A percentile compares a stretch with the other conserved stretches of the same genome.
Conservation (phyloP, 2,329 filamentous ascomycete species). For the Paecilomyces variotii region DNA sequence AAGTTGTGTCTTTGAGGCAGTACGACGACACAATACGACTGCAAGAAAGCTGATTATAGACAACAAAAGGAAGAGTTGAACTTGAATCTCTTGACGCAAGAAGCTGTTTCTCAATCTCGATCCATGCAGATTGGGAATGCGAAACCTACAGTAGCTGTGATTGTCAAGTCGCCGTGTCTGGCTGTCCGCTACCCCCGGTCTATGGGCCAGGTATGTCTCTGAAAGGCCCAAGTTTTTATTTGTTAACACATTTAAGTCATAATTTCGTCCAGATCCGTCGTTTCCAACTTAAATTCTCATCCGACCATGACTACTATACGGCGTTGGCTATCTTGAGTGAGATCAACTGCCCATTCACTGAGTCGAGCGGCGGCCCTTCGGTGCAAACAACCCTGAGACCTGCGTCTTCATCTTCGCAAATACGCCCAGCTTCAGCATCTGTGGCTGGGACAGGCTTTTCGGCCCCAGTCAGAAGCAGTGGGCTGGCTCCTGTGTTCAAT, state of each 20-base stretch:
- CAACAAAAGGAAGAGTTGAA: constrained; percentile 34
- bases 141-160: constrained; percentile 29
- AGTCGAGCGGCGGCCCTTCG: constrained; percentile 22
- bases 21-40: background rate
- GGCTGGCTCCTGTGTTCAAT: background rate
- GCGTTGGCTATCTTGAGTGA: constrained; percentile 33
- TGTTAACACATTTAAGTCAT: background rate
- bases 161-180: constrained; percentile 38
- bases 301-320: constrained; percentile 32
- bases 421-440: constrained; percentile 7
- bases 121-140: constrained; percentile 10
- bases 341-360: constrained; percentile 36
- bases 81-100: constrained; percentile 24
- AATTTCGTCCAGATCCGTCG: constrained; percentile 29
- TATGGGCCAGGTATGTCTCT: constrained; percentile 20
- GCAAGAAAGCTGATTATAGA: background rate
- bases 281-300: constrained; percentile 38
- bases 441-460: background rate
- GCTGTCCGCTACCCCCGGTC: constrained; percentile 36
- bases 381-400: constrained; percentile 12
- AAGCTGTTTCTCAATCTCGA: constrained; percentile 11
- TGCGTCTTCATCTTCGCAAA: constrained; percentile 20
- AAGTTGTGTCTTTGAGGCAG: constrained; percentile 3
- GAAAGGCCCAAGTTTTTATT: background rate
- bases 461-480: background rate